These are phyloP conservation scores for Pigoraptor vietnamica DNA, from an alignment of 78 protist genomes.

Conservation along the genomic window DNA sequence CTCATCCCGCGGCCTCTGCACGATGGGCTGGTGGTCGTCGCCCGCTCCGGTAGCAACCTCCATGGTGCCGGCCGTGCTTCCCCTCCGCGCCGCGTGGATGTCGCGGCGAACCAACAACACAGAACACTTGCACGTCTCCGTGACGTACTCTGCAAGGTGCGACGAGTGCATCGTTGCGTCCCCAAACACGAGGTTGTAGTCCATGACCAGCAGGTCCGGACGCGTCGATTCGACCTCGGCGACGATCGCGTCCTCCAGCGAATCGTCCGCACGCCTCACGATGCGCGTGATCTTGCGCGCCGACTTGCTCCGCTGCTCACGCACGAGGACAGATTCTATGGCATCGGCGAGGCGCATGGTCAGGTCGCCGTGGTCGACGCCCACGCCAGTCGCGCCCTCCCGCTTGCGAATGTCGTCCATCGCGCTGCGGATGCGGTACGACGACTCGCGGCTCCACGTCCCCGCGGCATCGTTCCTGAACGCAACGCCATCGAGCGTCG, in stretches of 20 bases:
- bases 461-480: too few relatives aligned
- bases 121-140: neutral
- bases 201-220: neutral
- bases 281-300: neutral
- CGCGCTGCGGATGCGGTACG: neutral
- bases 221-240: neutral
- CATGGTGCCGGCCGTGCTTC: too few relatives aligned
- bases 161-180: neutral
- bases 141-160: neutral
- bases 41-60: too few relatives aligned
- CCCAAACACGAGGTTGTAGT: neutral
- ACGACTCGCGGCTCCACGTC: neutral
- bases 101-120: neutral
- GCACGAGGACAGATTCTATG: neutral
- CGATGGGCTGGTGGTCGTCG: too few relatives aligned
- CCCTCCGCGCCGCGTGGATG: too few relatives aligned
- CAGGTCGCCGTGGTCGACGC: neutral
- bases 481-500: too few relatives aligned
- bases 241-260: neutral
- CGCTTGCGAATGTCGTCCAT: neutral
- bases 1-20: too few relatives aligned
- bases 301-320: neutral
- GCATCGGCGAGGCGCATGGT: neutral
- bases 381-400: neutral
- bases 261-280: neutral